A percentile compares a stretch with the other conserved stretches of the same genome.
Conservation (phyloP, 345 rosid species). For the Salix suchowensis region DNA sequence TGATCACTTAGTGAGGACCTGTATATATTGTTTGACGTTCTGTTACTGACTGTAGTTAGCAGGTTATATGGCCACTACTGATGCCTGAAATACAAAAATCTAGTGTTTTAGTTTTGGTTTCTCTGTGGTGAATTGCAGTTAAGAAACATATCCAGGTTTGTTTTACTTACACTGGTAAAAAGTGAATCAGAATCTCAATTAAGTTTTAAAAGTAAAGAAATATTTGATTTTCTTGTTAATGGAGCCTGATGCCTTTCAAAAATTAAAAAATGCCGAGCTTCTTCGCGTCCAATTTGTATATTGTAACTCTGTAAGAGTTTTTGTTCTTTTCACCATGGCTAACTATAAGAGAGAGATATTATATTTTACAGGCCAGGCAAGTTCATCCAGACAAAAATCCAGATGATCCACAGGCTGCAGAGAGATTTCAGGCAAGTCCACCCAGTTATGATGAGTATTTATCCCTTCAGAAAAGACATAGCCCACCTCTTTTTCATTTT, state of each 20-base stretch:
- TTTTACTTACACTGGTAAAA: background rate
- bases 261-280: background rate
- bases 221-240: background rate
- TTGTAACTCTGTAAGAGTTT: background rate
- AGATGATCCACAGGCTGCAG: conserved; percentile 65
- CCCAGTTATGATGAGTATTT: background rate
- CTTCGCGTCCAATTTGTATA: background rate
- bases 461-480: background rate
- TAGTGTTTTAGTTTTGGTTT: background rate
- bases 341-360: background rate
- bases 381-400: conserved; percentile 84
- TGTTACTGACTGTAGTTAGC: too few species aligned
- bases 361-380: conserved; percentile 55
- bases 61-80: background rate
- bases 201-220: background rate
- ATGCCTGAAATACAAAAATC: background rate
- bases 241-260: background rate
- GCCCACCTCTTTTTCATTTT: background rate
- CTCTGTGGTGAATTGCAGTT: background rate
- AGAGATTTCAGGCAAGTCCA: conserved; percentile 54
- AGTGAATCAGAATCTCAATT: background rate
- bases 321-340: background rate
- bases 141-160: background rate
- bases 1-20: background rate
- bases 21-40: too few species aligned